Conservation (phyloP, 169 alveolate species). For the Eimeria tenella region DNA sequence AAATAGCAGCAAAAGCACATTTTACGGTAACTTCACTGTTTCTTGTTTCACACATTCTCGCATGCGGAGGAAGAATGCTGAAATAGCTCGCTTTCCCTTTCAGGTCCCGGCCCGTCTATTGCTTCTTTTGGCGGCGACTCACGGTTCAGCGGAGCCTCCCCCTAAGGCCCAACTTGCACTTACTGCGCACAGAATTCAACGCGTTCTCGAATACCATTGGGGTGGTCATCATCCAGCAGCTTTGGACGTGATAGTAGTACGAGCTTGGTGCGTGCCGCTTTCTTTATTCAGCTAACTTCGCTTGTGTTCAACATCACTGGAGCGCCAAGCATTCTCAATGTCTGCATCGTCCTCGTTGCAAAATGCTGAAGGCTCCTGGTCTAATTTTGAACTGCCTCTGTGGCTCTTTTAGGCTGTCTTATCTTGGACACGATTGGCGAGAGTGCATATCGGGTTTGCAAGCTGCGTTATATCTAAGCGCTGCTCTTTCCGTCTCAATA, state of each 20-base stretch:
- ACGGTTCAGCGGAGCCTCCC: slow-evolving; percentile 71
- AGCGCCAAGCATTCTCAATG: too few species aligned
- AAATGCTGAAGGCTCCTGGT: background rate
- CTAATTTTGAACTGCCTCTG: background rate
- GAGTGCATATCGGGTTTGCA: slow-evolving; percentile 60
- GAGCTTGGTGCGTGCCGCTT: slow-evolving; percentile 65
- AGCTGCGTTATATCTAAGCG: slow-evolving; percentile 59
- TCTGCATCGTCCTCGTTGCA: too few species aligned
- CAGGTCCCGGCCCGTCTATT: slow-evolving; percentile 61
- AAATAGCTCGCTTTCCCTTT: background rate
- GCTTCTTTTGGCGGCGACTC: slow-evolving; percentile 51
- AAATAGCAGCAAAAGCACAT: background rate
- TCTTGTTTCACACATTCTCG: too few species aligned
- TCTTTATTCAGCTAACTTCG: too few species aligned
- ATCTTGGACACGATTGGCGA: slow-evolving; percentile 63
- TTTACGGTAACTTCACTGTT: too few species aligned
- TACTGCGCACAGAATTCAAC: slow-evolving; percentile 18
- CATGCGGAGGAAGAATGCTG: too few species aligned
- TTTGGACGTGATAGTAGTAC: slow-evolving; percentile 58
- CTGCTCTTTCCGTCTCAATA: slow-evolving; percentile 45
- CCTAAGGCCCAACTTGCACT: slow-evolving; percentile 62
- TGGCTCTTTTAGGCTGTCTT: slow-evolving; percentile 8
- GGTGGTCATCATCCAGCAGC: slow-evolving; percentile 67
- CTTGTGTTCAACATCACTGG: too few species aligned
- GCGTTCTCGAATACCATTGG: slow-evolving; percentile 65